Percentiles rank a stretch among this genome's conserved stretches.
Conservation (phyloP, 768 basidiomycete genomes). For the Tricholoma bakamatsutake region DNA sequence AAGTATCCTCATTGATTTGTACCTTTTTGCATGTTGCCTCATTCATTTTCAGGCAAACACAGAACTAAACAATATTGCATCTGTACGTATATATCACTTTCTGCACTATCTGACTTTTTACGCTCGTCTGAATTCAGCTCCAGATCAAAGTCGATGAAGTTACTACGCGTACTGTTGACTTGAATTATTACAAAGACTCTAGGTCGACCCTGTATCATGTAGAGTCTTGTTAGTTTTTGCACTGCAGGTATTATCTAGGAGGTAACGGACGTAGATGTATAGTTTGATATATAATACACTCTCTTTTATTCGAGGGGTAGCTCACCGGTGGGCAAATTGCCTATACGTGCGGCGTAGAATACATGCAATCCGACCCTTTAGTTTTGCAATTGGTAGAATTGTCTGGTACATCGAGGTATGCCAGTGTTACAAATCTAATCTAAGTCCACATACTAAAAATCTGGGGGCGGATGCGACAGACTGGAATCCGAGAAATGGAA, state of each 20-base stretch:
- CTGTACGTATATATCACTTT: not conserved
- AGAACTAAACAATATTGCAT: not conserved
- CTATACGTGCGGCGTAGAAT: too few species aligned
- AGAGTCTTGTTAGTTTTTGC: not conserved
- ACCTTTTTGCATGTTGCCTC: not conserved
- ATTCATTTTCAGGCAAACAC: not conserved
- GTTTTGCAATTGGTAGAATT: too few species aligned
- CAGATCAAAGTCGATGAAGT: conserved; percentile 12
- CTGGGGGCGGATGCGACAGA: too few species aligned
- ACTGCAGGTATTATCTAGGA: not conserved
- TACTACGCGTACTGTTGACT: conserved; percentile 5
- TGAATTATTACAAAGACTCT: not conserved
- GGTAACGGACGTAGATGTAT: not conserved
- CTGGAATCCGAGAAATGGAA: too few species aligned
- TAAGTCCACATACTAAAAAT: too few species aligned
- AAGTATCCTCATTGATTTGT: not conserved
- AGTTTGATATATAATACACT: not conserved
- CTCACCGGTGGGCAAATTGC: too few species aligned
- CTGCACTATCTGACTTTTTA: not conserved
- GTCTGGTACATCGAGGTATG: too few species aligned
- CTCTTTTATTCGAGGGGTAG: not conserved
- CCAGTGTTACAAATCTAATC: too few species aligned
- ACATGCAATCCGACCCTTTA: too few species aligned
- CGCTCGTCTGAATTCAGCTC: not conserved
- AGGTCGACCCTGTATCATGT: not conserved